Evolutionary conservation across 805 yeast genomes (phyloP), one percentile per base, ranked within the genome.

Genomic region (Scheffersomyces ergatensis): DNA sequence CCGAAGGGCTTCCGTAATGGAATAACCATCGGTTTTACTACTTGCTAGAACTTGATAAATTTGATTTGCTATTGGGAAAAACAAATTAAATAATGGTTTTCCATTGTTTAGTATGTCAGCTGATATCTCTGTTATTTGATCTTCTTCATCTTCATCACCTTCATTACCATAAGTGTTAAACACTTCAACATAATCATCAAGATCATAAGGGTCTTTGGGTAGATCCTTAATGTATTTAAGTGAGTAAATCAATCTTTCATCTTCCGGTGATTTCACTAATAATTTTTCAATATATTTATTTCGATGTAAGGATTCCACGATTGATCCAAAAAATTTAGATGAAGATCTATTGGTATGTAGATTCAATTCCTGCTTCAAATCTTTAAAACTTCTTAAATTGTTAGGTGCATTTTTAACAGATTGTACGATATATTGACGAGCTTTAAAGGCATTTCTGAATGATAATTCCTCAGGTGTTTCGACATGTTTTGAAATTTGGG

Each of bases 21-120:
- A 71, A 1, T 78, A 62, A 0, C 96, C 96, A 0, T 58, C 55
- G 0, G 54, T 50, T 0, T 74, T 78, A 4, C 69, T 44, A 1
- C 60, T 48, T 5, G 57, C 53, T 1, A 81, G 72, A 3, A 72
- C 42, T 38, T 78, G 79, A 53, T 67, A 79, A 0, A 86, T 59
- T 56, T 88, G 96, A 45, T 72, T 76, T 29, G 79, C 82, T 0
- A 82, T 46, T 0, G 96, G 90, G 48, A 74, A 83, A 39, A 80
- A 69, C 11, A 70, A 57, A 54, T 84, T 85, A 38, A 75, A 52
- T 0, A 56, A 31, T 0, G 77, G 74, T 14, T 29, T 29, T 3
- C 18, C 18, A 14, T 5, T 8, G 15, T 12, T 14, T 5, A 48
- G n/a, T 3, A 34, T 31, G 5, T 42, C 42, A 21, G 30, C 35